phyloP scores from a whole-genome alignment of 108 stramenopile species.

The Craspedostauros australis region DNA sequence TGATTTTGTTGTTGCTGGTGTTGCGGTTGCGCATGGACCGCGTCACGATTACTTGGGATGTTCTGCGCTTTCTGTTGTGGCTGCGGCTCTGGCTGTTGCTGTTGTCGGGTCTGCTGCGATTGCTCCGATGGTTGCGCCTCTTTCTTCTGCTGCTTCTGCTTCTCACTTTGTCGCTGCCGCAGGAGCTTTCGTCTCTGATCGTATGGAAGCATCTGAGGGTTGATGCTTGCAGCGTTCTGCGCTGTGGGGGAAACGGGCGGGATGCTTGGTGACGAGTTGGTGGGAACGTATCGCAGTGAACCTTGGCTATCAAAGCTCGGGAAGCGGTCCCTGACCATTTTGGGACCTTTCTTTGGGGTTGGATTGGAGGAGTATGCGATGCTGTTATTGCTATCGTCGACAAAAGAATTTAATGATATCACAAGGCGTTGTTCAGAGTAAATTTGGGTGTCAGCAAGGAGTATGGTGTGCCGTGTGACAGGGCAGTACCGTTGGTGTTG shows the following conservation, averaged over 20 bases:
- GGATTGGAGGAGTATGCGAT: no score
- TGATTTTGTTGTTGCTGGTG: conserved; percentile 16
- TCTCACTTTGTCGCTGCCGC: conserved; percentile 24
- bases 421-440: no score
- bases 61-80: neutral
- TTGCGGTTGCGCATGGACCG: conserved; percentile 5
- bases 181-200: conserved; percentile 39
- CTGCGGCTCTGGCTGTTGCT: conserved; percentile 11
- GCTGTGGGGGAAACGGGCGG: neutral
- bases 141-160: conserved; percentile 20
- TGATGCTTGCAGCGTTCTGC: conserved; percentile 2
- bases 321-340: conserved; percentile 12
- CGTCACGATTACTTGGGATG: no score
- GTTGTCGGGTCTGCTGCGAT: conserved; percentile 16
- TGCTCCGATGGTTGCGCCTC: conserved; percentile 1
- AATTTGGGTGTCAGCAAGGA: no score
- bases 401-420: conserved; percentile 1
- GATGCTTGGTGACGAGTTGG: neutral
- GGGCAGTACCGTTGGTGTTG: no score
- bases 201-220: conserved; percentile 45
- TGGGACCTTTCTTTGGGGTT: neutral
- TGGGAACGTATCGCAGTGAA: conserved; percentile 17
- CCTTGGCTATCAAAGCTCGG: conserved; percentile 33
- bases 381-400: neutral
- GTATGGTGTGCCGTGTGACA: no score